A percentile compares a stretch with the other conserved stretches of the same genome.
Conservation (phyloP, 2,329 filamentous ascomycete species). For the Ophiognomonia clavigignenti-juglandacearum region DNA sequence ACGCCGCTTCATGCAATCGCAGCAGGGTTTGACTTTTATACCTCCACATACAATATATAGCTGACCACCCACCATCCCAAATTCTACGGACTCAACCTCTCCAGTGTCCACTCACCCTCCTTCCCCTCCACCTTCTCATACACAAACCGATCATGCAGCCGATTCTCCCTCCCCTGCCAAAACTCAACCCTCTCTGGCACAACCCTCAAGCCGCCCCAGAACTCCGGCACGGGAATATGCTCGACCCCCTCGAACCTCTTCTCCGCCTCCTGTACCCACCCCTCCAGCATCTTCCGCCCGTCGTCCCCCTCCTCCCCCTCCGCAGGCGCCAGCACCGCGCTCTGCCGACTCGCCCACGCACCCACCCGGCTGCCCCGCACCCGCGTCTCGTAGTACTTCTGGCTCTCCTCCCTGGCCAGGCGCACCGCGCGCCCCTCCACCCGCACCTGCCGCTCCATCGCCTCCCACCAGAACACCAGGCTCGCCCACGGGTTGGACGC, state of each 20-base stretch:
- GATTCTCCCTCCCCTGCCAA: slow-evolving; percentile 86
- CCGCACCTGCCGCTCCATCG: slow-evolving; percentile 81
- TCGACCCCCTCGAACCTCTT: slow-evolving; percentile 68
- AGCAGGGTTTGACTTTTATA: no score
- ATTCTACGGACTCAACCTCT: slow-evolving; percentile 66
- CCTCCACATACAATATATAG: no score
- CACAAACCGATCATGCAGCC: slow-evolving; percentile 89
- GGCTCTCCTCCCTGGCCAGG: slow-evolving; percentile 65
- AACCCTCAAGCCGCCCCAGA: slow-evolving; percentile 90
- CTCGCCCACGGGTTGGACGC: slow-evolving; percentile 70
- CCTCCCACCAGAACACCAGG: slow-evolving; percentile 87
- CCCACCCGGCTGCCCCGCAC: slow-evolving; percentile 81
- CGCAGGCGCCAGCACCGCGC: slow-evolving; percentile 58
- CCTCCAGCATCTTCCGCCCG: slow-evolving; percentile 69
- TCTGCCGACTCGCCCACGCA: slow-evolving; percentile 92
- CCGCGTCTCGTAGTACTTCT: slow-evolving; percentile 60
- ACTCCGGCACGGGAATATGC: slow-evolving; percentile 82
- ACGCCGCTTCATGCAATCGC: no score
- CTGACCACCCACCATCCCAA: not conserved
- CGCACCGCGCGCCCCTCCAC: slow-evolving; percentile 75
- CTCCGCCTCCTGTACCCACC: slow-evolving; percentile 73
- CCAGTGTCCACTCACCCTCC: slow-evolving; percentile 57
- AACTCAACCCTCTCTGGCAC: slow-evolving; percentile 88
- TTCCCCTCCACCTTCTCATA: slow-evolving; percentile 60
- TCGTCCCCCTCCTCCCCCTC: slow-evolving; percentile 45